Evolutionary conservation across 2,329 filamentous ascomycete genomes (phyloP).

Genomic region (Venturia pyrina): DNA sequence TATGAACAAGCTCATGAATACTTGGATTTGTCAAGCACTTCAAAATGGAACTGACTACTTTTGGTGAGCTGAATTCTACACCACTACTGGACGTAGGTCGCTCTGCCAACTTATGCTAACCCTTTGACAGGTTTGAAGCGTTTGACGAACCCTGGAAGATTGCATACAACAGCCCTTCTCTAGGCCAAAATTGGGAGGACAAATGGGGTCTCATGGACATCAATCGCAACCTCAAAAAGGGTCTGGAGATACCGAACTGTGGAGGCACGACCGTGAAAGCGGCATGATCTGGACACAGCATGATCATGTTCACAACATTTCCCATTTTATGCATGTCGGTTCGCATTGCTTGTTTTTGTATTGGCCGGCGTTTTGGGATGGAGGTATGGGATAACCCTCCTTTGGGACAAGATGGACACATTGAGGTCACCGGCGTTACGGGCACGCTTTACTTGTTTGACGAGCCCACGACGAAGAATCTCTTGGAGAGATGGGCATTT

Average conservation of each 20-base stretch:
- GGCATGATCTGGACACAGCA: neutral
- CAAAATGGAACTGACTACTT: constrained; percentile 84
- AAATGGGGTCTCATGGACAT: constrained; percentile 91
- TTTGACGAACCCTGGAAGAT: constrained; percentile 97
- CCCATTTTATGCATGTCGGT: neutral
- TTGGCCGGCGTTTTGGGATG: neutral
- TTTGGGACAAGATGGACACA: neutral
- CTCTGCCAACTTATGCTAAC: neutral
- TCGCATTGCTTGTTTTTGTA: neutral
- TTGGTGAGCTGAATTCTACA: constrained; percentile 48
- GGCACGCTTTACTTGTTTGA: neutral
- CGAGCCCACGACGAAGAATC: neutral
- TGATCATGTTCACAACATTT: neutral
- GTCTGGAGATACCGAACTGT: constrained; percentile 80
- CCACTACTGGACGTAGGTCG: too few species aligned
- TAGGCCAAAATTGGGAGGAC: constrained; percentile 70
- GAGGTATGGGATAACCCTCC: neutral
- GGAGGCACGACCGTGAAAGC: constrained; percentile 54
- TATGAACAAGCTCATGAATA: constrained; percentile 76
- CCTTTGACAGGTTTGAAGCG: constrained; percentile 60
- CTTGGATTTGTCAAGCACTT: constrained; percentile 74
- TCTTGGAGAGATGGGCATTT: neutral
- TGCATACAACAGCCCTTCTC: constrained; percentile 47
- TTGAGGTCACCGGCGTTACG: neutral
- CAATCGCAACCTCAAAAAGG: constrained; percentile 71